Base-by-base conservation (phyloP, 2,329 filamentous ascomycete genomes). In the Eutypa lata region DNA sequence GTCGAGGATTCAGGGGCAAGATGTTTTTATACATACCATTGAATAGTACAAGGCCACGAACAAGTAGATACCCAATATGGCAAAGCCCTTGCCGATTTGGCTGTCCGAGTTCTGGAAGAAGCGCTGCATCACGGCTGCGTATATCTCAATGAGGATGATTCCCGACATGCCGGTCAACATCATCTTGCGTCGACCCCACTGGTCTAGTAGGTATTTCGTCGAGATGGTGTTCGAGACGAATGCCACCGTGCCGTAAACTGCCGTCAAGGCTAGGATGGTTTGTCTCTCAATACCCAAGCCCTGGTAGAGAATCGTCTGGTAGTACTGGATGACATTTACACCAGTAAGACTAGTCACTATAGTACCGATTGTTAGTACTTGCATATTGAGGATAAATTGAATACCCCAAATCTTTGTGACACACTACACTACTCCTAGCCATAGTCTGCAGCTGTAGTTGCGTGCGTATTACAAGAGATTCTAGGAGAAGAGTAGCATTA, bases 121-220 rank as follows among this genome's bases (percentile, higher is more conserved):
- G 26, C 72, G 71, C 64, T 84, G 81, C 79, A 84, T 83, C 42
- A 83, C 75, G 1, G 81, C 78, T 0, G 80, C 73, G 57, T 84
- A 84, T 49, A 83, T 82, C 59, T 83, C 79, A 47, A 81, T 75
- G n/a, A 82, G 13, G 14, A 83, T 70, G 42, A 84, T 73, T 1
- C 78, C 76, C 4, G 65, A 58, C 3, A 84, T 62, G 6, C 81
- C 81, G 2, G 79, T 59, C 6, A 84, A 62, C 11, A 84, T 73
- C 81, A 84, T 83, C 73, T 80, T 82, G 53, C 81, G 73, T 35
- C 80, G 78, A 43, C 81, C 81, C 80, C 80, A 84, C 63, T 79
- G 78, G 61, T 83, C 81, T 1, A 76, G 76, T 11, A 84, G 65
- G 55, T 70, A 82, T 42, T 71, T 70, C 0, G 79, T 82, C 0